Base-by-base conservation (phyloP, 176 grass and related monocot species). In the bread wheat (Triticum aestivum) region DNA sequence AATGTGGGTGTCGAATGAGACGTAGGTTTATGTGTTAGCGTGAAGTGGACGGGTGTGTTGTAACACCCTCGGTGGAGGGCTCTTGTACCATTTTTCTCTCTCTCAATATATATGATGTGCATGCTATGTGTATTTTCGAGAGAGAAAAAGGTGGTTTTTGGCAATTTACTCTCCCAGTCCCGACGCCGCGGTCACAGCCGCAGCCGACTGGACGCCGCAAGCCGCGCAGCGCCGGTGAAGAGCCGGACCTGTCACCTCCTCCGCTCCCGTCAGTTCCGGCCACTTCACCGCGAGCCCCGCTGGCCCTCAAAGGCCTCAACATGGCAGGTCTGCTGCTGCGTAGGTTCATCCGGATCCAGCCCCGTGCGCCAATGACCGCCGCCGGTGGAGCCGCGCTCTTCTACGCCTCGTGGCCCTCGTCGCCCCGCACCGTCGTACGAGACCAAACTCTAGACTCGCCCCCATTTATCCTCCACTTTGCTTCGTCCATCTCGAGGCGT, bases 251-350 rank as follows among this genome's bases (percentile, higher is more conserved):
- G 56, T 59, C 34, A 71, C 38, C 21, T 62, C 32, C 33, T 64
- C 37, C n/a, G 39, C 66, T 73, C 23, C 82, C 84, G 58, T 47
- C 84, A 79, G 84, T 79, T 90, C 72, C 72, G 68, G 77, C 82
- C 70, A 24, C 77, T 47, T 69, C 54, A 61, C 66, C 44, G 18
- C 47, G 41, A 71, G 35, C 35, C 72, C 41, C 42, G 51, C 44
- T 29, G 24, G n/a, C 39, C 39, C 71, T 74, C 71, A 74, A 74
- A 74, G 71, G 39, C 73, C 44, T 75, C 73, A 35, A 34, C 81
- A 92, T 92, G 93, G 93, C 93, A n/a, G 84, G 82, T 86, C 82
- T 93, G 71, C 86, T 93, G 47, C 71, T 95, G 21, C 88, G 89
- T 67, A 85, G 91, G 73, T 77, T 95, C 27, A 59, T 89, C 21